Percentiles rank a stretch among this genome's conserved stretches.
phyloP scores from a whole-genome alignment of 805 yeast species.

The Tetrapisispora phaffii region DNA sequence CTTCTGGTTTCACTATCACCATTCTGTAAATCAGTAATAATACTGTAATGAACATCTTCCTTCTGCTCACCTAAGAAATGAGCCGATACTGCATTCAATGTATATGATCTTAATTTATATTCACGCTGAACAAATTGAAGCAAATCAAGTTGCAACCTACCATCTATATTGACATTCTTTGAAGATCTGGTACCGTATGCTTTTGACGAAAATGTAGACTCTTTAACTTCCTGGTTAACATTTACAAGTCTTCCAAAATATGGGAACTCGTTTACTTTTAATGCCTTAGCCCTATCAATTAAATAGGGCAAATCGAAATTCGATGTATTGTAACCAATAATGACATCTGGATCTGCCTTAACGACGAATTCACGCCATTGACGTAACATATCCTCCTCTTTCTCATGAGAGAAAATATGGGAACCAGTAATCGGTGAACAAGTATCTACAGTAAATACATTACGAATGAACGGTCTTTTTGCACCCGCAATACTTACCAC shows the following conservation, averaged over 20 bases:
- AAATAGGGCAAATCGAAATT: conserved; percentile 94
- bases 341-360: conserved; percentile 86
- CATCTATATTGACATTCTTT: conserved; percentile 85
- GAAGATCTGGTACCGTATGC: conserved; percentile 96
- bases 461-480: conserved; percentile 79
- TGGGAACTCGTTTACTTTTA: conserved; percentile 60
- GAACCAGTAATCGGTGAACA: conserved; percentile 94
- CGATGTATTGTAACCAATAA: conserved; percentile 90
- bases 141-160: conserved; percentile 89
- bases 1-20: conserved; percentile 89
- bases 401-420: conserved; percentile 64
- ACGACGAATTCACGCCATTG: conserved; percentile 82
- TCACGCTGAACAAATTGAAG: conserved; percentile 91
- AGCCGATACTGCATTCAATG: conserved; percentile 90
- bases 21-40: conserved; percentile 87
- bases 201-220: conserved; percentile 78
- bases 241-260: conserved; percentile 69
- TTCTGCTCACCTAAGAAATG: conserved; percentile 91
- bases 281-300: conserved; percentile 73
- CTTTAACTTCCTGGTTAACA: conserved; percentile 68
- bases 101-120: conserved; percentile 86
- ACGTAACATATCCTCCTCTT: conserved; percentile 73
- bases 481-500: conserved; percentile 76
- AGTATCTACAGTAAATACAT: conserved; percentile 85
- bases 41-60: conserved; percentile 96